Conservation (phyloP, 1,139 yeast genomes). For the Saccharomycopsis phalli region DNA sequence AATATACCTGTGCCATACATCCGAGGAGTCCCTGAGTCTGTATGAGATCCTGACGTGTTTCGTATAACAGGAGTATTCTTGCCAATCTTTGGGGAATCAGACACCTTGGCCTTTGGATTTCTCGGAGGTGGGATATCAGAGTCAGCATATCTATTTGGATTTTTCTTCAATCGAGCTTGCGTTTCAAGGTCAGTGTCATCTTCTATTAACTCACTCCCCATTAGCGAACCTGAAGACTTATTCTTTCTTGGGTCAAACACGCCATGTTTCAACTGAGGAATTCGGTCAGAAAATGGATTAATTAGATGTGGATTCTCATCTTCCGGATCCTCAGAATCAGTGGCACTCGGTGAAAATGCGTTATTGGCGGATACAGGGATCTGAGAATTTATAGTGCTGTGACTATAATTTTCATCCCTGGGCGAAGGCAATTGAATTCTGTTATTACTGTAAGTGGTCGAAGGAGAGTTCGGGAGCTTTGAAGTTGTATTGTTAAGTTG, state of each 20-base stretch:
- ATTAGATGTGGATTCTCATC: not conserved
- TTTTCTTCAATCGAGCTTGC: slow-evolving; percentile 5
- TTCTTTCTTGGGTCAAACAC: slow-evolving; percentile 7
- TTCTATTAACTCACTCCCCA: not conserved
- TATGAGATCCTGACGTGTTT: slow-evolving; percentile 2
- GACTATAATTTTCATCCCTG: slow-evolving; percentile 1
- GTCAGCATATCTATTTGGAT: slow-evolving; percentile 9
- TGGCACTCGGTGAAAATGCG: slow-evolving; percentile 1
- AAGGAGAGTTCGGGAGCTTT: slow-evolving; percentile 14
- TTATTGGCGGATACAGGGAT: slow-evolving; percentile 8
- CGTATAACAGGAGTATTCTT: slow-evolving; percentile 1
- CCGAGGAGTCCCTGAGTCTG: slow-evolving; percentile 14
- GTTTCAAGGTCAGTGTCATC: slow-evolving; percentile 4
- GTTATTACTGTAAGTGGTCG: slow-evolving; percentile 16
- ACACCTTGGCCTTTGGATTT: slow-evolving; percentile 1
- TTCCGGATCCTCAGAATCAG: not conserved
- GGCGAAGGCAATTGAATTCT: slow-evolving; percentile 20
- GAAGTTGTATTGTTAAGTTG: not conserved
- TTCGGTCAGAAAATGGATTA: slow-evolving; percentile 8
- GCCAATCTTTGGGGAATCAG: slow-evolving; percentile 7
- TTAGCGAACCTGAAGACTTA: slow-evolving; percentile 7
- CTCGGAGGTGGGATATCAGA: not conserved
- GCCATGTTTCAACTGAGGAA: not conserved
- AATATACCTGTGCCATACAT: slow-evolving; percentile 19
- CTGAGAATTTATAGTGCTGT: not conserved